Conservation (phyloP, 768 basidiomycete genomes). For the Leucocoprinus birnbaumii region DNA sequence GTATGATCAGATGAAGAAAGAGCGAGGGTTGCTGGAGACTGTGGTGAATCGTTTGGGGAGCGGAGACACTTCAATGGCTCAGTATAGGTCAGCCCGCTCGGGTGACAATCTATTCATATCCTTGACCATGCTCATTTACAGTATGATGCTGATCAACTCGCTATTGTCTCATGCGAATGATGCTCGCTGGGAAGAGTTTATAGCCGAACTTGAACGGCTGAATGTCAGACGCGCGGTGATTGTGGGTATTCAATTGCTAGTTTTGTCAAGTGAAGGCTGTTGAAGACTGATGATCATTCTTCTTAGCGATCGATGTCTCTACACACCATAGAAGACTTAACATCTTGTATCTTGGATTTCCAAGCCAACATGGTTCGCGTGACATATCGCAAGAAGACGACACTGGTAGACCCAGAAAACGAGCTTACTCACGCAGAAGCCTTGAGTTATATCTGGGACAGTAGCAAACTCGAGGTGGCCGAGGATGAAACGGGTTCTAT, state of each 20-base stretch:
- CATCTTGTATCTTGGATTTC: constrained; percentile 83
- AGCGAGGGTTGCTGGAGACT: constrained; percentile 68
- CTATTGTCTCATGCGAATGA: constrained; percentile 79
- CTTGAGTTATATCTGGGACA: constrained; percentile 68
- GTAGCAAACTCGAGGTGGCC: constrained; percentile 54
- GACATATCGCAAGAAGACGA: constrained; percentile 77
- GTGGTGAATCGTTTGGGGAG: constrained; percentile 79
- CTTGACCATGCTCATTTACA: constrained; percentile 25
- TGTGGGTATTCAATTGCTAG: constrained; percentile 41
- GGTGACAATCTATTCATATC: background rate
- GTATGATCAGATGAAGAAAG: constrained; percentile 78
- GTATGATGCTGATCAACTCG: constrained; percentile 90
- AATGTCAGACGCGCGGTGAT: constrained; percentile 82
- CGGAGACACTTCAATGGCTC: constrained; percentile 81
- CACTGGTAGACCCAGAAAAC: constrained; percentile 65
- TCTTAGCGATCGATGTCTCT: constrained; percentile 77
- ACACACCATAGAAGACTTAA: constrained; percentile 77
- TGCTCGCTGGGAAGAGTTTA: constrained; percentile 75
- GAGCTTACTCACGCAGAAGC: constrained; percentile 56
- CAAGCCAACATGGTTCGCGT: constrained; percentile 83
- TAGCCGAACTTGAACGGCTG: constrained; percentile 67
- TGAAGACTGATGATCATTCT: background rate
- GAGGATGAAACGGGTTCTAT: constrained; percentile 43
- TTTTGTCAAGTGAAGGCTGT: background rate
- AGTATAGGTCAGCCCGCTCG: constrained; percentile 59